Evolutionary conservation across 352 stramenopile species (phyloP), one percentile per base, ranked within the genome.

Genomic region (Phytophthora chlamydospora): DNA sequence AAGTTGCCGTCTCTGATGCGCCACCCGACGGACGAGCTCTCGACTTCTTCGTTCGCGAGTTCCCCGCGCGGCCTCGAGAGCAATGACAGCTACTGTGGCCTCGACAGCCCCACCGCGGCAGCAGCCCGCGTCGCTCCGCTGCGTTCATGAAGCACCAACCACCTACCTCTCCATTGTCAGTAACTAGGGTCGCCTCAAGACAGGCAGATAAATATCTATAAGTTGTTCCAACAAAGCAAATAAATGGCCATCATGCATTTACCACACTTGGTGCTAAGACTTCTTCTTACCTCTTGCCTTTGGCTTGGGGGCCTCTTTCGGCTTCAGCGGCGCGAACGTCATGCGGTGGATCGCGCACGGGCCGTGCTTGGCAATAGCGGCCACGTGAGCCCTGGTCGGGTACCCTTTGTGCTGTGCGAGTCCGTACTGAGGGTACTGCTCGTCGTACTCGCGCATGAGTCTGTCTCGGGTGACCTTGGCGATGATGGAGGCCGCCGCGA

Each of bases 361-460:
- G n/a, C 97, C 97, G 68, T 98, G 76, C 53, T 85, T 77, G 32
- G 71, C 62, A 36, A 99, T 93, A 17, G 88, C 80, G 34, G 70
- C 71, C 71, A 97, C 90, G 78, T 99, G 97, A 35, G 81, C 90
- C 14, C 60, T 76, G 12, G 97, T 99, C 9, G 90, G 92, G 78
- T 99, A 99, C 19, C 97, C 97, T 63, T 99, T 99, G 83, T 99
- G 95, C 71, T 98, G 89, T 29, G 85, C 86, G 27, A 99, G 85
- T 50, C 91, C 84, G 69, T 98, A 99, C 42, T 89, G 59, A 24
- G 97, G 97, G 77, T 95, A 99, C 58, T 97, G 62, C 38, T 69
- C 68, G 65, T 98, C 83, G 66, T 98, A 98, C 44, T 90, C 80
- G 47, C 96, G 70, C 97, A 99, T 99, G 38, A 99, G 63, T n/a